A percentile compares a stretch with the other conserved stretches of the same genome.
These are phyloP conservation scores for Pilaira anomala DNA, from an alignment of 192 early-diverging fungal genomes.

Conservation along the genomic window DNA sequence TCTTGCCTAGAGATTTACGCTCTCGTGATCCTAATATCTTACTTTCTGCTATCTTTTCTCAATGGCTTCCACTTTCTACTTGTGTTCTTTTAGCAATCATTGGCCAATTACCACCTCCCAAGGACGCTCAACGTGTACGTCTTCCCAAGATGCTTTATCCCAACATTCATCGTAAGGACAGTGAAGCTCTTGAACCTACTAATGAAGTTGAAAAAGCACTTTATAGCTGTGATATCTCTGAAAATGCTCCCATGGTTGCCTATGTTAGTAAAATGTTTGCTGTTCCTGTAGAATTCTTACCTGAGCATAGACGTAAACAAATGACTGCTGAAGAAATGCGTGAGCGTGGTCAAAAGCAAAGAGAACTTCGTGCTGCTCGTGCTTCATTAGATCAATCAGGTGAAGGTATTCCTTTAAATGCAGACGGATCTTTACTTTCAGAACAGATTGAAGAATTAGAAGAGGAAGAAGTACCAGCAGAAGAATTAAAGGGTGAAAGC, in stretches of 20 bases:
- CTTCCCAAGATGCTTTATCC: constrained; percentile 77
- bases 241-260: constrained; percentile 67
- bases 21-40: constrained; percentile 78
- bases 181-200: constrained; percentile 42
- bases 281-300: constrained; percentile 71
- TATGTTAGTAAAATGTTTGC: constrained; percentile 96
- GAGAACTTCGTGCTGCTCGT: constrained; percentile 36
- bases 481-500: constrained; percentile 49
- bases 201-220: constrained; percentile 71
- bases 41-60: constrained; percentile 80
- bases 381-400: constrained; percentile 31
- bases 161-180: constrained; percentile 33
- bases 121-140: constrained; percentile 72
- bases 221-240: constrained; percentile 63
- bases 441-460: constrained; percentile 43
- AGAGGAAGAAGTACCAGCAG: constrained; percentile 18
- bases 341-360: constrained; percentile 59
- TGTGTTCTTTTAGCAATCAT: constrained; percentile 84
- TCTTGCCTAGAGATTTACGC: constrained; percentile 85
- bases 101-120: constrained; percentile 86
- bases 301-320: constrained; percentile 65
- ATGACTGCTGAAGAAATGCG: constrained; percentile 88
- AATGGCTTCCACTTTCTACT: constrained; percentile 93
- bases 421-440: constrained; percentile 17
- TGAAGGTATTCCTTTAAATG: constrained; percentile 16